Base-by-base conservation (phyloP, 352 stramenopile species). In the Phytophthora sojae region DNA sequence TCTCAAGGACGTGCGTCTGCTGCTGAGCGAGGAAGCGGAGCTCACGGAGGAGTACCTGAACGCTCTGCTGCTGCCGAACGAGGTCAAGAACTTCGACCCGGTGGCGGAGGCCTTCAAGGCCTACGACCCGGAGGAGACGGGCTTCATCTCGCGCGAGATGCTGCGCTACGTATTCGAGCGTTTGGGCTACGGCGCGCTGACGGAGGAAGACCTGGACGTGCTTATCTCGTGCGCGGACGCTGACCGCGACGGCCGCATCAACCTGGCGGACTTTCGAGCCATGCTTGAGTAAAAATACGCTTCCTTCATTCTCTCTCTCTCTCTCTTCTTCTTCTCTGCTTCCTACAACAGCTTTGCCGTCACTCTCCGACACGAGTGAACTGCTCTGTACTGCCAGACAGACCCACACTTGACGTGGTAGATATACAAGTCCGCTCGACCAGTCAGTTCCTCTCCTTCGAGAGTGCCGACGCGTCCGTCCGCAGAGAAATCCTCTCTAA, bases 1-100 rank as follows among this genome's bases (percentile, higher is more conserved):
- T n/a, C 61, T 85, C 39, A 92, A 92, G 57, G 92, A 97, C 61
- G 87, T 91, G 23, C 81, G 82, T 8, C 69, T 97, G 25, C 69
- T 97, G 49, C 90, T 98, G 62, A 94, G 93, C 61, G 91, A 96
- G 56, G 89, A 96, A 49, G 80, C 73, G 9, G 84, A 92, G 51
- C 64, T 93, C 7, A 89, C 85, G 0, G 81, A 93, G 58, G 82
- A 95, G 29, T 89, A 95, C 30, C 77, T 98, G 12, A 71, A 82
- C 49, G 81, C 91, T 6, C 71, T 98, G 29, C 73, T 98, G 44
- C 64, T 96, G 29, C 82, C 93, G 5, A 97, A 97, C 61, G 91
- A 97, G 66, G 85, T 97, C 35, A 90, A 90, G 60, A 90, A 97
- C 69, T 98, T 97, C 54, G 93, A 98, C 59, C 91, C 93, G 0